These are phyloP conservation scores for Talaromyces nanjingensis DNA, from an alignment of 495 filamentous ascomycete species.

Conservation along the genomic window DNA sequence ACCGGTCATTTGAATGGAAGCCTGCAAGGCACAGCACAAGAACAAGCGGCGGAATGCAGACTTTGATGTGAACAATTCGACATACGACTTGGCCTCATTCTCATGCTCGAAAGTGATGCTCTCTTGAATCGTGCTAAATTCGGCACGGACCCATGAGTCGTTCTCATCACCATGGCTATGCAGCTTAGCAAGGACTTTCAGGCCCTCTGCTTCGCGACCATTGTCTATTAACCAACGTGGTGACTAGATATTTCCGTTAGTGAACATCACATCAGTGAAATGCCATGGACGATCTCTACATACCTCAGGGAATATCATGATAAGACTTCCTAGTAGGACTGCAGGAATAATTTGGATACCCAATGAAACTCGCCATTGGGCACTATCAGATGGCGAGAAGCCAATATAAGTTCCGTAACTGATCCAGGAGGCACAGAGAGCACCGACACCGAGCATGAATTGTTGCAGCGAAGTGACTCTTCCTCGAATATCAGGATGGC, in stretches of 20 bases:
- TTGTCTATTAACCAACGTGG: constrained; percentile 52
- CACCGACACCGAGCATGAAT: constrained; percentile 39
- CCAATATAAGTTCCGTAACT: constrained; percentile 42
- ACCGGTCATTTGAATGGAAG: constrained; percentile 66
- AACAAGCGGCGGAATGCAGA: constrained; percentile 64
- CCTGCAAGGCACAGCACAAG: constrained; percentile 60
- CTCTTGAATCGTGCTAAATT: constrained; percentile 36
- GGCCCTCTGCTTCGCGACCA: constrained; percentile 39
- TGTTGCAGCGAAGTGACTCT: constrained; percentile 36
- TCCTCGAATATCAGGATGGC: constrained; percentile 36
- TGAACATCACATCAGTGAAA: not conserved
- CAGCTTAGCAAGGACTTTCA: constrained; percentile 42
- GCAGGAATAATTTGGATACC: constrained; percentile 37
- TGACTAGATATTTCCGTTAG: constrained; percentile 16
- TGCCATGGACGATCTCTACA: not conserved
- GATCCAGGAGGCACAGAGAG: constrained; percentile 34
- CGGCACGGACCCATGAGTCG: constrained; percentile 37
- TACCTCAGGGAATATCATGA: constrained; percentile 42
- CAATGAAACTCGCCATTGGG: constrained; percentile 36
- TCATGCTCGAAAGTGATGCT: constrained; percentile 42
- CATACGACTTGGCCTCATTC: constrained; percentile 61
- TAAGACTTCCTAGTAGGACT: constrained; percentile 32
- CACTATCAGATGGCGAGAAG: constrained; percentile 34
- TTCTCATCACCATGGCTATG: constrained; percentile 40
- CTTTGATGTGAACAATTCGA: constrained; percentile 56